phyloP scores from a whole-genome alignment of 495 filamentous ascomycete genomes.

The Talaromyces stipitatus region DNA sequence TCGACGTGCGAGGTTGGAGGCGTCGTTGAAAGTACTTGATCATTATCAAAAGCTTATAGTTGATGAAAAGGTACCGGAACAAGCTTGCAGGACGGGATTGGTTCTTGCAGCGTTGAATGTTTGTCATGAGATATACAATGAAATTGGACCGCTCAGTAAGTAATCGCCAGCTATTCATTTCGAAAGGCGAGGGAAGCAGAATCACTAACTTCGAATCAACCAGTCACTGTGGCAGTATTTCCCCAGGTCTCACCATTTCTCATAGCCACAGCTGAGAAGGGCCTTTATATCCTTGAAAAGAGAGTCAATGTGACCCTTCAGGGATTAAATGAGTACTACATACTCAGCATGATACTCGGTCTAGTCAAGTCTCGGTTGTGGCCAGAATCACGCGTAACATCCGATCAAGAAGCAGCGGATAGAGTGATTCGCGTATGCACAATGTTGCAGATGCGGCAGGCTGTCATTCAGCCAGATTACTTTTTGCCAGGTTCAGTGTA shows the following conservation, averaged over 20 bases:
- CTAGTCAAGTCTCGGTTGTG: neutral
- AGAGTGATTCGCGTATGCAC: conserved; percentile 1
- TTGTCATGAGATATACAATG: conserved; percentile 2
- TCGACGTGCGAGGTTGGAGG: neutral
- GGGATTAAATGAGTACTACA: neutral
- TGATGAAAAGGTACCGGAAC: conserved; percentile 1
- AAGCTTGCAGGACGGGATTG: neutral
- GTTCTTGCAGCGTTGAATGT: conserved; percentile 3
- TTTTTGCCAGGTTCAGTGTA: neutral
- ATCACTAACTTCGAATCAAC: neutral
- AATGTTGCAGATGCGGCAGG: neutral
- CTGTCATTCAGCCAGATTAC: neutral
- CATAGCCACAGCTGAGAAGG: neutral
- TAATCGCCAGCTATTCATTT: neutral
- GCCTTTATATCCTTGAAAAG: neutral
- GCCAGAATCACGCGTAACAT: neutral
- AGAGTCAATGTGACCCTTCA: neutral
- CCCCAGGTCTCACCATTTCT: neutral
- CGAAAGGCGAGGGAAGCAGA: neutral
- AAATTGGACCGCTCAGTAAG: neutral
- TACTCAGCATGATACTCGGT: conserved; percentile 3
- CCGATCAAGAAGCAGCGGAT: conserved; percentile 1
- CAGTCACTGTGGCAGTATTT: neutral
- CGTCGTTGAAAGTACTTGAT: conserved; percentile 1
- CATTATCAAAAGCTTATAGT: neutral